A percentile compares a stretch with the other conserved stretches of the same genome.
Conservation (phyloP, 2,329 filamentous ascomycete genomes). For the Sarocladium strictum region DNA sequence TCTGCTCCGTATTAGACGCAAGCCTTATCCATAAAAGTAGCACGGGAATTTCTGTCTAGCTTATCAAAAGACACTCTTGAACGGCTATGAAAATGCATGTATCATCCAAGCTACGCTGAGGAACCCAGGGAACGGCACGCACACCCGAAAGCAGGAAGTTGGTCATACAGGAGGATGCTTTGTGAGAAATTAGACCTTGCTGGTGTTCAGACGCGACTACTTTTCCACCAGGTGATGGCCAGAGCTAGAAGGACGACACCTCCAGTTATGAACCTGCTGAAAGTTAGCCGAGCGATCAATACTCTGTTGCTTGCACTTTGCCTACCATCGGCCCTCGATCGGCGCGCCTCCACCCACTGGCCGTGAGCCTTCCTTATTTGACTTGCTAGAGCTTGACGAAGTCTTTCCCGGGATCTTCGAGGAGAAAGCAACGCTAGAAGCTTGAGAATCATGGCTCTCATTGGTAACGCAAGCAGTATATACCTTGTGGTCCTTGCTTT, state of each 20-base stretch:
- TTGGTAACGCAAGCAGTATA: neutral
- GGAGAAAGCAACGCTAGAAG: conserved; percentile 1
- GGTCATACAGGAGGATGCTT: too few relatives aligned
- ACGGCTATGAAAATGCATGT: too few relatives aligned
- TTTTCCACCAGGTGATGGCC: conserved; percentile 21
- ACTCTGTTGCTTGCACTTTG: neutral
- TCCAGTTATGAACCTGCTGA: conserved; percentile 18
- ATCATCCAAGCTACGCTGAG: too few relatives aligned
- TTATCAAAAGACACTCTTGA: too few relatives aligned
- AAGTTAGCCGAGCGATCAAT: neutral
- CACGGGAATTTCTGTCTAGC: too few relatives aligned
- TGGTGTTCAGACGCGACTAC: conserved; percentile 11
- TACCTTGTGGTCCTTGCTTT: neutral
- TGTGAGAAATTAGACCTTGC: too few relatives aligned
- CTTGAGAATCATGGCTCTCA: neutral
- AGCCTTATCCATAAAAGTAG: too few relatives aligned
- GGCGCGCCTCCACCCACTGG: neutral
- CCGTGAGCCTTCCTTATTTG: neutral
- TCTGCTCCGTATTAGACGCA: too few relatives aligned
- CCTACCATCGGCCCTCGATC: neutral
- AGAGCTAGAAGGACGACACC: conserved; percentile 20
- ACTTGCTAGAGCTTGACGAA: neutral
- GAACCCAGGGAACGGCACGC: too few relatives aligned
- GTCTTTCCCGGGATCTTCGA: neutral
- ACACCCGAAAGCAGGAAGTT: too few relatives aligned